These are phyloP conservation scores for Citeromyces nyonsensis DNA, from an alignment of 805 yeast species.

Conservation along the genomic window DNA sequence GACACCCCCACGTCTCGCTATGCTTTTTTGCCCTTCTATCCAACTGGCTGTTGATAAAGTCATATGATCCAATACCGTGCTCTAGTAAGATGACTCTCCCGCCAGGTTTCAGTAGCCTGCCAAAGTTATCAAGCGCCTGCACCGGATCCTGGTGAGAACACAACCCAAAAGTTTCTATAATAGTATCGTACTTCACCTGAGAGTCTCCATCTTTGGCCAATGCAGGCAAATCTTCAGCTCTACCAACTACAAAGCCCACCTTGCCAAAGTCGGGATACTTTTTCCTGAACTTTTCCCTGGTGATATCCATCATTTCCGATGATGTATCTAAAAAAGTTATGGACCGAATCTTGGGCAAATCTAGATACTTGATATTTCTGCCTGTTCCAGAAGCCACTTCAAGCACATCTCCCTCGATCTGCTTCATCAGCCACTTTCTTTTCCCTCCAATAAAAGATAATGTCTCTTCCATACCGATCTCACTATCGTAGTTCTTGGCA, in stretches of 20 bases:
- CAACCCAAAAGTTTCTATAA: slow-evolving; percentile 86
- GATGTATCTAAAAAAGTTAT: slow-evolving; percentile 83
- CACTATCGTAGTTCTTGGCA: slow-evolving; percentile 71
- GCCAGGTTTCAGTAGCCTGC: slow-evolving; percentile 62
- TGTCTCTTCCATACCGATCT: slow-evolving; percentile 61
- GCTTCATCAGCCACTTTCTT: slow-evolving; percentile 70
- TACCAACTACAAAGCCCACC: slow-evolving; percentile 82
- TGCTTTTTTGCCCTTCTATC: slow-evolving; percentile 76
- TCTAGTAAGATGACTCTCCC: slow-evolving; percentile 82
- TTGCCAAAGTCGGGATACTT: slow-evolving; percentile 49
- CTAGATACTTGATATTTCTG: slow-evolving; percentile 67
- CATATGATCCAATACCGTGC: slow-evolving; percentile 82
- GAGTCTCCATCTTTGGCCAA: slow-evolving; percentile 15
- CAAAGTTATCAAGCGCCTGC: slow-evolving; percentile 61
- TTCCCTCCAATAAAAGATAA: slow-evolving; percentile 42
- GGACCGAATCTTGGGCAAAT: slow-evolving; percentile 43
- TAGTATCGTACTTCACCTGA: slow-evolving; percentile 67
- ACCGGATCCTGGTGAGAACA: slow-evolving; percentile 95
- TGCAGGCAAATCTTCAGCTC: slow-evolving; percentile 65
- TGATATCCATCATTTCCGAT: slow-evolving; percentile 66
- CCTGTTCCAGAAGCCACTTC: slow-evolving; percentile 97
- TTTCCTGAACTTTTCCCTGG: slow-evolving; percentile 58
- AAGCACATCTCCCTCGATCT: slow-evolving; percentile 74
- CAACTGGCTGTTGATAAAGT: slow-evolving; percentile 60
- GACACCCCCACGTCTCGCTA: slow-evolving; percentile 87